Evolutionary conservation across 805 yeast species (phyloP), one percentile per base, ranked within the genome.

Genomic region (Debaryomyces prosopidis): DNA sequence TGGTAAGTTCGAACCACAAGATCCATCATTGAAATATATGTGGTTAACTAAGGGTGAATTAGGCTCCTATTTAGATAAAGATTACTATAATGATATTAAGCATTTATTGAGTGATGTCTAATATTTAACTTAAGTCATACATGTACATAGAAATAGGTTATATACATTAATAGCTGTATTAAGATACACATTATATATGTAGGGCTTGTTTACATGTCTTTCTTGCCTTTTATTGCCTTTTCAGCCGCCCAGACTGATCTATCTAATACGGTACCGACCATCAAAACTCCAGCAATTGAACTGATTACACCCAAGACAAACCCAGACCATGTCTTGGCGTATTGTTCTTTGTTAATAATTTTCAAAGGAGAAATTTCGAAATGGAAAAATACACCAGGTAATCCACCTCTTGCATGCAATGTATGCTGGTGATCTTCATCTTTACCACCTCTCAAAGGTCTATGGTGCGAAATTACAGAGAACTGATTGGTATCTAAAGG

Each of bases 331-430:
- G 94, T 77, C 61, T 84, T 85, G 45, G 80, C 77, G 57, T 79
- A 80, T 51, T 75, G 83, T 65, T 94, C 95, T 46, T 81, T 76
- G 68, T 92, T 89, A 58, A 91, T 87, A 42, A 94, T 90, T 62
- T 90, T 89, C 73, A 94, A 75, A 9, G 98, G 96, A 45, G 96
- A 84, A 64, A 94, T 90, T 58, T 94, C 98, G 68, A 91, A 91
- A 56, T 84, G 74, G 70, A 94, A 81, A 64, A 83, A 89, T 3
- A 90, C 76, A 4, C 97, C 97, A 0, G 99, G 98, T 12, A 86
- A 72, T 6, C 99, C 99, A 14, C 97, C 97, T 44, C 81, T 72
- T 2, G 85, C 79, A 52, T 87, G 94, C 18, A 84, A 51, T 0
- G 97, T 89, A 62, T 89, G 84, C 37, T 90, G 91, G 66, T 94